These are phyloP conservation scores for Verticillium klebahnii DNA, from an alignment of 2,329 filamentous ascomycete species.

Conservation along the genomic window DNA sequence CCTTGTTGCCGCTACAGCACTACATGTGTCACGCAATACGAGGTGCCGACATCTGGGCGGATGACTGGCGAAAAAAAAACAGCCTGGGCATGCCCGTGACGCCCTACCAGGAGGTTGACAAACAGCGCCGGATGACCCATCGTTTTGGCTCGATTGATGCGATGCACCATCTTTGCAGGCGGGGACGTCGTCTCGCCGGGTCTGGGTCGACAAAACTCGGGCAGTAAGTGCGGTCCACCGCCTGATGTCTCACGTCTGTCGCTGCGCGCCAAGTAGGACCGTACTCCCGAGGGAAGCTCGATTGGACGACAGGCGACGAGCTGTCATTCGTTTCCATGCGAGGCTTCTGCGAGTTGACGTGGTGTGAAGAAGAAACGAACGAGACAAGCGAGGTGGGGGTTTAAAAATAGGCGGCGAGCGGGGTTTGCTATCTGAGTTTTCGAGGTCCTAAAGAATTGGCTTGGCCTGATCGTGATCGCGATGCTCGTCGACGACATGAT, in stretches of 20 bases:
- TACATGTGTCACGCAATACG: not conserved
- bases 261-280: not conserved
- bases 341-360: constrained; percentile 9
- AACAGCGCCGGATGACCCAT: not conserved
- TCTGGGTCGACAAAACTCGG: not conserved
- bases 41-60: not conserved
- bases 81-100: not conserved
- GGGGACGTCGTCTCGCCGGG: not conserved
- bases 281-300: not conserved
- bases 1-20: not conserved
- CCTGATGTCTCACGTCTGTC: not conserved
- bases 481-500: no score
- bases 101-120: not conserved
- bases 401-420: constrained; percentile 5
- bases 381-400: not conserved
- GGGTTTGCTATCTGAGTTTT: not conserved
- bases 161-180: not conserved
- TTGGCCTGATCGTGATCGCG: no score
- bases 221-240: not conserved
- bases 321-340: not conserved
- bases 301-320: constrained; percentile 6
- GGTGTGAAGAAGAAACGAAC: not conserved
- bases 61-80: not conserved
- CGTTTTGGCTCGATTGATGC: not conserved
- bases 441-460: not conserved